Conservation (phyloP, 495 filamentous ascomycete species). For the Talaromyces liani region DNA sequence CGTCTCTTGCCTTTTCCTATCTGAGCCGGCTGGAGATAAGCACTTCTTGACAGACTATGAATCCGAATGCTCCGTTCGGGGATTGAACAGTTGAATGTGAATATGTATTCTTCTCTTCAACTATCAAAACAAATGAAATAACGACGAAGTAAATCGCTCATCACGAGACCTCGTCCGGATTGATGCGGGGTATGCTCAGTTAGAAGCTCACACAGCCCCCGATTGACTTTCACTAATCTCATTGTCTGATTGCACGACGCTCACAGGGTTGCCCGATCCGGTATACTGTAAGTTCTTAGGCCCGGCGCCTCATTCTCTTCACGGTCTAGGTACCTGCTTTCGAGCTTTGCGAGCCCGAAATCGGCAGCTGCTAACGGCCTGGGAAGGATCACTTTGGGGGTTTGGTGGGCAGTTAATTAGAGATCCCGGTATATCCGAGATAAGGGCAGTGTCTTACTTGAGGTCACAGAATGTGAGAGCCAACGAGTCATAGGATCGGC, state of each 20-base stretch:
- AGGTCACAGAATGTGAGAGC: neutral
- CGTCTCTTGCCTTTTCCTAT: neutral
- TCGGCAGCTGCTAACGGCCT: neutral
- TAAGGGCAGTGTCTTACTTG: neutral
- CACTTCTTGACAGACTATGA: neutral
- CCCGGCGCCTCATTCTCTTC: neutral
- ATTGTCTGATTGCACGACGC: neutral
- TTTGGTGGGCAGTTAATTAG: neutral
- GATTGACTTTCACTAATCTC: neutral
- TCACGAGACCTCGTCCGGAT: neutral
- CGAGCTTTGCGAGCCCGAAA: neutral
- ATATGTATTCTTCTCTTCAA: neutral
- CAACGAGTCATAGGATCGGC: neutral
- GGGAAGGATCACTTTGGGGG: neutral
- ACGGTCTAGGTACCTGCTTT: neutral
- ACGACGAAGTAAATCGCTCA: conserved; percentile 2
- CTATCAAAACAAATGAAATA: neutral
- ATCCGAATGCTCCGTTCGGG: neutral
- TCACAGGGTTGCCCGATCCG: neutral
- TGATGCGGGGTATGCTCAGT: neutral
- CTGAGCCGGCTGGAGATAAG: neutral
- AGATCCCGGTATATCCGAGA: neutral
- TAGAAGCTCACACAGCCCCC: neutral
- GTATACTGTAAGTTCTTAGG: neutral
- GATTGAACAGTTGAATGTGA: neutral